Base-by-base conservation (phyloP, 2,329 filamentous ascomycete genomes). In the Penicillium griseofulvum region DNA sequence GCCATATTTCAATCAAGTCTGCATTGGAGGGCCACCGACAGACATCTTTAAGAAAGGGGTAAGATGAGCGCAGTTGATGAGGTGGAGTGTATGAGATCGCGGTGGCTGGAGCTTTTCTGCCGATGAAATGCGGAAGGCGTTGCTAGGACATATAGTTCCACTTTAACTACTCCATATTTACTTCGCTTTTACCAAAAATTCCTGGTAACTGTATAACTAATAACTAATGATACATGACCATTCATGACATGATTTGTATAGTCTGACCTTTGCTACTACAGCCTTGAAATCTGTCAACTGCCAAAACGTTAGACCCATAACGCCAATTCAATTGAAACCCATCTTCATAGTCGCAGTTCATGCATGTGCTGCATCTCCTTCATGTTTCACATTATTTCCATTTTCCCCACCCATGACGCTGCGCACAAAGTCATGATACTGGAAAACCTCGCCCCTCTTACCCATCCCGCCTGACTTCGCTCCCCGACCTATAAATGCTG, bases 401-500 rank as follows among this genome's bases (percentile, higher is more conserved):
- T 67, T 71, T 36, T 71, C 69, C 8, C 81, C 79, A 2, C 86
- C 86, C 64, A 83, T 80, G 47, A 89, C 77, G 26, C 83, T 87
- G 59, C 81, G 83, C 60, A 97, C 90, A 76, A 97, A 97, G 55
- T 99, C 94, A 59, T 90, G 86, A 71, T 97, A 99, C 67, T 87
- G 85, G 74, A 99, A 97, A 0, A 97, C 91, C 57, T 97, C 93
- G 0, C 90, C 90, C 58, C 88, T 82, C 68, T 87, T 88, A 7
- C 69, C 67, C 48, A 65, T 81, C 74, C 68, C 87, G 60, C 57
- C 83, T 74, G 59, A 78, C 70, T 64, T 72, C 14, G 64, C 66
- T 39, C 60, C 65, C 52, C 71, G 72, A 1, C 81, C 90, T 44
- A 86, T 89, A 73, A 97, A 96, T 0, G 90, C 91, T 58, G 90